Evolutionary conservation across 2,329 filamentous ascomycete species (phyloP).

Genomic region (Fusarium xyrophilum): DNA sequence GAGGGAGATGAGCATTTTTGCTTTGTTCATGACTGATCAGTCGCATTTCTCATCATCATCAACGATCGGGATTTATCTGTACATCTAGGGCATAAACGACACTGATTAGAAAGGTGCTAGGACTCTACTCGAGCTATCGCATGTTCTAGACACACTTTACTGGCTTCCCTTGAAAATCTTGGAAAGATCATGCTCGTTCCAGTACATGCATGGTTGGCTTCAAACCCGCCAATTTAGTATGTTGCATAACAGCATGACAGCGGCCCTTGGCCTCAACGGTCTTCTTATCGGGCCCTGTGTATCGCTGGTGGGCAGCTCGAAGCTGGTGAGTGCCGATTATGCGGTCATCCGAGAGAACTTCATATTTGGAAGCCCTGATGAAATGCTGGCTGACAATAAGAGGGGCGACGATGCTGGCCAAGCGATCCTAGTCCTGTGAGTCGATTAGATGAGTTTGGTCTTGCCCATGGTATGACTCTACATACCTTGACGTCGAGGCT

Average conservation of each 20-base stretch:
- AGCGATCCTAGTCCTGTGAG: neutral
- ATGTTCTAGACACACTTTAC: neutral
- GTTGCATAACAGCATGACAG: neutral
- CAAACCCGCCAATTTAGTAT: slow-evolving; percentile 6
- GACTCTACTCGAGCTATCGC: neutral
- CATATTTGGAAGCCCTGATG: neutral
- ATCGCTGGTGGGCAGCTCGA: slow-evolving; percentile 7
- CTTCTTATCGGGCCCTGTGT: neutral
- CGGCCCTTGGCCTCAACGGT: neutral
- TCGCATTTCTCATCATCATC: neutral
- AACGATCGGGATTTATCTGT: neutral
- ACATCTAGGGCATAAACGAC: neutral
- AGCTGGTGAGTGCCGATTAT: neutral
- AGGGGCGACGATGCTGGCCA: neutral
- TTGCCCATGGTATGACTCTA: accelerated
- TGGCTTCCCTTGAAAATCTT: slow-evolving; percentile 5
- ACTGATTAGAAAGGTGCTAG: neutral
- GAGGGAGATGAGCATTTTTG: neutral
- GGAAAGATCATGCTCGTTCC: neutral
- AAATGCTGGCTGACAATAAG: slow-evolving; percentile 5
- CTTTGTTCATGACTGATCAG: neutral
- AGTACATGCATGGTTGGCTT: neutral
- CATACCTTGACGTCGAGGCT: neutral
- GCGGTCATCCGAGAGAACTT: neutral
- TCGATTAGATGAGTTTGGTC: neutral